phyloP scores from a whole-genome alignment of 2,329 filamentous ascomycete species.

The Hypomyces rosellus region DNA sequence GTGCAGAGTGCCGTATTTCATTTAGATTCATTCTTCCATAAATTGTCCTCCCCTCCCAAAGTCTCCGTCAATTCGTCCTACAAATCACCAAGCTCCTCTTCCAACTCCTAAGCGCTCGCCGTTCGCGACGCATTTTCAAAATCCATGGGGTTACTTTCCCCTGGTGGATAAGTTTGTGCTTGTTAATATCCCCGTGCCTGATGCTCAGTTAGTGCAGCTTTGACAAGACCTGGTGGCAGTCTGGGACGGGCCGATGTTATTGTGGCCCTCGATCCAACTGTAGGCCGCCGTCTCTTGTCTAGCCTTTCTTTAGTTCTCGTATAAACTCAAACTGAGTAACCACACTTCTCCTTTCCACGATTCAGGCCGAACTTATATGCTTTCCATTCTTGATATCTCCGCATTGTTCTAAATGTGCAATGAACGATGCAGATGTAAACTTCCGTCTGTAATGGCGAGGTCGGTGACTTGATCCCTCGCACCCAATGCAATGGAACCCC shows the following conservation, averaged over 20 bases:
- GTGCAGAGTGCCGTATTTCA: too few species aligned
- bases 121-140: neutral
- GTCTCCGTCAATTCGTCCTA: neutral
- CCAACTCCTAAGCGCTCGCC: neutral
- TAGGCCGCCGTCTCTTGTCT: slow-evolving; percentile 21
- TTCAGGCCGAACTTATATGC: neutral
- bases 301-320: too few species aligned
- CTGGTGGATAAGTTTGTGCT: slow-evolving; percentile 24
- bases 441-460: too few species aligned
- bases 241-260: slow-evolving; percentile 20
- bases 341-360: too few species aligned
- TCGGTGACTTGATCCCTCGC: too few species aligned
- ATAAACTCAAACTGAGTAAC: too few species aligned
- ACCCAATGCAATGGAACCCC: too few species aligned
- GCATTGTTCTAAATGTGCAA: neutral
- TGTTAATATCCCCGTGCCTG: slow-evolving; percentile 29
- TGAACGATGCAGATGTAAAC: too few species aligned
- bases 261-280: slow-evolving; percentile 18
- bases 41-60: neutral
- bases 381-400: neutral
- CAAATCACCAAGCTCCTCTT: neutral
- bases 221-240: slow-evolving; percentile 23
- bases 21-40: too few species aligned
- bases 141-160: neutral
- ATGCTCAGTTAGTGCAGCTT: slow-evolving; percentile 26